Evolutionary conservation across 768 basidiomycete species (phyloP).

Genomic region (Mrakia gelida): DNA sequence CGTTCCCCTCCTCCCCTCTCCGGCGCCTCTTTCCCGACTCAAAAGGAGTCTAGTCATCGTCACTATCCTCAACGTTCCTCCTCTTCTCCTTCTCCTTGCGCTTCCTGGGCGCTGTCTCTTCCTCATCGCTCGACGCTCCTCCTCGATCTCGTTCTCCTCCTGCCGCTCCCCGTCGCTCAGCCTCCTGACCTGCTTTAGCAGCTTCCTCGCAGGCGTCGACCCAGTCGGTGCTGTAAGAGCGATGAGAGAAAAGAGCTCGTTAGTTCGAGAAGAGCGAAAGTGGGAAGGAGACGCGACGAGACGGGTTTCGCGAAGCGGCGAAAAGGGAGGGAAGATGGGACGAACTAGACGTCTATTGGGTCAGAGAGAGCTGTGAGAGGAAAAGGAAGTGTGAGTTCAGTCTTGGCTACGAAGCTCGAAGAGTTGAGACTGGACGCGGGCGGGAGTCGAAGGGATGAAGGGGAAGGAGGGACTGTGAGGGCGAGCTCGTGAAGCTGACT

Average conservation of each 20-base stretch:
- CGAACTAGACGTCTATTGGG: constrained; percentile 28
- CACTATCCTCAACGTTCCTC: constrained; percentile 1
- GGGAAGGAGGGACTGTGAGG: neutral
- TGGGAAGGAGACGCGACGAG: neutral
- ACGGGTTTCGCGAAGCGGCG: neutral
- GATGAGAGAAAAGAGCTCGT: neutral
- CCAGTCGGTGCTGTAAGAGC: constrained; percentile 25
- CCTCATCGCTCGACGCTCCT: constrained; percentile 3
- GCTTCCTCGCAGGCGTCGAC: constrained; percentile 21
- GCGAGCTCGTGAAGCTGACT: too few species aligned
- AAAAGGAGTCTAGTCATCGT: neutral
- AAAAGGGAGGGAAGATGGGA: neutral
- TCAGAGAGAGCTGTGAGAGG: constrained; percentile 14
- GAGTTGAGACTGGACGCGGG: too few species aligned
- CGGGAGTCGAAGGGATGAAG: neutral
- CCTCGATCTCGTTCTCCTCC: neutral
- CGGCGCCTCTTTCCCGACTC: too few species aligned
- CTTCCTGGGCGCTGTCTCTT: neutral
- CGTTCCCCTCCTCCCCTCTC: too few species aligned
- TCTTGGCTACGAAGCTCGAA: too few species aligned
- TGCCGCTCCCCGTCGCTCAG: neutral
- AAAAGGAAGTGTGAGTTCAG: neutral
- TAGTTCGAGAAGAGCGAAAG: neutral
- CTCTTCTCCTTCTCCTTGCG: constrained; percentile 1
- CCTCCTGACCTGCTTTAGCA: neutral